These are phyloP conservation scores for Seiridium unicorne DNA, from an alignment of 2,329 filamentous ascomycete genomes.

Conservation along the genomic window DNA sequence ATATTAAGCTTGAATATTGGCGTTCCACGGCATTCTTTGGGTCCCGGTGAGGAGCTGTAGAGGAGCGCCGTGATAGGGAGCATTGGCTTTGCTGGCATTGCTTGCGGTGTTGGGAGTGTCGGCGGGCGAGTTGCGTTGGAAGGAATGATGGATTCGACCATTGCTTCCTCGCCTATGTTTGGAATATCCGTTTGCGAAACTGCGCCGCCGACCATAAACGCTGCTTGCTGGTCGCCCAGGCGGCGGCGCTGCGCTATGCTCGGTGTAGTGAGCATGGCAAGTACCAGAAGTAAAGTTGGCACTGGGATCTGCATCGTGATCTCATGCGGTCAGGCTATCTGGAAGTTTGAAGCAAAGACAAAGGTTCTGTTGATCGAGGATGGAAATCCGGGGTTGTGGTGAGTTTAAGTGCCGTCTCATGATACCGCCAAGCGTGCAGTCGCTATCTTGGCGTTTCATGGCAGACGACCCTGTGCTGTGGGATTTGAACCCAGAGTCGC, in stretches of 20 bases:
- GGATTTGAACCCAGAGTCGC: not conserved
- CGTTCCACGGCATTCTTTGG: conserved; percentile 32
- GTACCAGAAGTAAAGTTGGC: conserved; percentile 2
- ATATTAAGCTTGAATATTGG: conserved; percentile 24
- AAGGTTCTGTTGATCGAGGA: not conserved
- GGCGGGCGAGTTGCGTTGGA: conserved; percentile 11
- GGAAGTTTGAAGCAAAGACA: not conserved
- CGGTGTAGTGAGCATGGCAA: not conserved
- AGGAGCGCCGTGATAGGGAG: conserved; percentile 49
- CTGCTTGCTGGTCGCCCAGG: conserved; percentile 3
- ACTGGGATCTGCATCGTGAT: conserved; percentile 5
- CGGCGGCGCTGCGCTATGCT: conserved; percentile 7
- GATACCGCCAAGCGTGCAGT: conserved; percentile 11
- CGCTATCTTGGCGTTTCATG: conserved; percentile 25
- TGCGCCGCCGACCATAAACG: conserved; percentile 13
- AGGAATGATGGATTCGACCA: conserved; percentile 15
- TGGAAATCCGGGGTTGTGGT: not conserved
- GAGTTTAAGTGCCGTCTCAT: conserved; percentile 12
- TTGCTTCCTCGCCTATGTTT: conserved; percentile 17
- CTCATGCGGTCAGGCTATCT: not conserved
- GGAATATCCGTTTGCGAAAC: conserved; percentile 10
- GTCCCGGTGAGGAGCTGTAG: conserved; percentile 32
- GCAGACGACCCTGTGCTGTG: not conserved
- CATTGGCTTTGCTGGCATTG: conserved; percentile 22
- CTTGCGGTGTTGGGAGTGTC: conserved; percentile 25